A percentile compares a stretch with the other conserved stretches of the same genome.
Conservation (phyloP, 208 protist species). For the Blechomonas ayalai region DNA sequence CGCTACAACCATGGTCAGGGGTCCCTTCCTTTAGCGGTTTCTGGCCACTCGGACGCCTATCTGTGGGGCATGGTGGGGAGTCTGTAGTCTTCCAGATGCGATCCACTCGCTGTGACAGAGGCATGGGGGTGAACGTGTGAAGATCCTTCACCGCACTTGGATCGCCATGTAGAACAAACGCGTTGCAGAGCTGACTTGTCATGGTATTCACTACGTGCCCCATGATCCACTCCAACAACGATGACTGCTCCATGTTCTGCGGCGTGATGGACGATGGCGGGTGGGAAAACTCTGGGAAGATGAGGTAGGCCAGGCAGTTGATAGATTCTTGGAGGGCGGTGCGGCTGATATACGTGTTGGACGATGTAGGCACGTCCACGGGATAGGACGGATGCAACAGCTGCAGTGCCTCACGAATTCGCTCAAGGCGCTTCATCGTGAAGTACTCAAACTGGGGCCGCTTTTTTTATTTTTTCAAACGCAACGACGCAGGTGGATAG, state of each 20-base stretch:
- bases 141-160: conserved; percentile 14
- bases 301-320: conserved; percentile 46
- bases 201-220: conserved; percentile 47
- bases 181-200: conserved; percentile 30
- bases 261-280: conserved; percentile 20
- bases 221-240: conserved; percentile 44
- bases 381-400: conserved; percentile 12
- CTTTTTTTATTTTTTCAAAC: conserved; percentile 3
- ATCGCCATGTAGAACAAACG: conserved; percentile 51
- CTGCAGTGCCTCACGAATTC: conserved; percentile 31
- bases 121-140: conserved; percentile 13
- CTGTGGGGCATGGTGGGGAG: too few species aligned
- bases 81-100: too few species aligned
- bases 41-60: too few species aligned
- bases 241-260: conserved; percentile 13
- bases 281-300: conserved; percentile 45
- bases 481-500: conserved; percentile 1
- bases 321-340: conserved; percentile 30
- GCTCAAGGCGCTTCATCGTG: conserved; percentile 46
- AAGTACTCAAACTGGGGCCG: background rate
- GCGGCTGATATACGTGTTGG: conserved; percentile 28
- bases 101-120: conserved; percentile 24
- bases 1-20: too few species aligned
- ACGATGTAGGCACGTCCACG: background rate
- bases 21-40: too few species aligned